Evolutionary conservation across 1,284 basidiomycete species (phyloP).

Genomic region (Ustilago bromivora): DNA sequence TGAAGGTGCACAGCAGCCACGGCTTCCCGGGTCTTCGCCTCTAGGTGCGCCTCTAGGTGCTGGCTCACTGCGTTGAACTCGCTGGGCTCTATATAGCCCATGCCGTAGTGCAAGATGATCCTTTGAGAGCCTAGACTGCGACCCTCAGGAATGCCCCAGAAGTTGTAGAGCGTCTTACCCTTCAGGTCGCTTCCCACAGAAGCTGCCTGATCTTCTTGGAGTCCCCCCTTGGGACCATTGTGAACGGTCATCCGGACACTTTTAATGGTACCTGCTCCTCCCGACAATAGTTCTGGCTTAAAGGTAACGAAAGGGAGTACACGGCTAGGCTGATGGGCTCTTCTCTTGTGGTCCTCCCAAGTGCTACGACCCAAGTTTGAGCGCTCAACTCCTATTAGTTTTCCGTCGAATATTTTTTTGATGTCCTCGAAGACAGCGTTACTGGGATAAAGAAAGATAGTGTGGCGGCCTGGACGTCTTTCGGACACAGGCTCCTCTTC

Average conservation of each 20-base stretch:
- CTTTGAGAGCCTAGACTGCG: not conserved
- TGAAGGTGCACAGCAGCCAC: not conserved
- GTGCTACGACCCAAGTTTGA: too few relatives aligned
- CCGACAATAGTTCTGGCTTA: too few relatives aligned
- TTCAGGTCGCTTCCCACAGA: not conserved
- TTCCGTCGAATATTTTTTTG: not conserved
- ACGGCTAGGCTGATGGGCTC: not conserved
- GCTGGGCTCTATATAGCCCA: not conserved
- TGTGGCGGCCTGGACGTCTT: too few relatives aligned
- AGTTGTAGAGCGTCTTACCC: not conserved
- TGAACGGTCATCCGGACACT: not conserved
- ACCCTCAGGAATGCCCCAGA: slow-evolving; percentile 7
- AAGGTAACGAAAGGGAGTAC: not conserved
- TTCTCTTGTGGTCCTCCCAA: too few relatives aligned
- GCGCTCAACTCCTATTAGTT: too few relatives aligned
- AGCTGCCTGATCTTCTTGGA: too few relatives aligned
- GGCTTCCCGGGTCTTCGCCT: not conserved
- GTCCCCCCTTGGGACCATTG: too few relatives aligned
- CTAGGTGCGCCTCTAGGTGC: not conserved
- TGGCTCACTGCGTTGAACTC: not conserved
- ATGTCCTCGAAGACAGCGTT: too few relatives aligned
- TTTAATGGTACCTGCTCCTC: too few relatives aligned
- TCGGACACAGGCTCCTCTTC: too few relatives aligned
- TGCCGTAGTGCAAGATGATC: not conserved
- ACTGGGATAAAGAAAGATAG: too few relatives aligned